Evolutionary conservation across 2,329 filamentous ascomycete species (phyloP), one percentile per base, ranked within the genome.

Genomic region (Aspergillus sp.): DNA sequence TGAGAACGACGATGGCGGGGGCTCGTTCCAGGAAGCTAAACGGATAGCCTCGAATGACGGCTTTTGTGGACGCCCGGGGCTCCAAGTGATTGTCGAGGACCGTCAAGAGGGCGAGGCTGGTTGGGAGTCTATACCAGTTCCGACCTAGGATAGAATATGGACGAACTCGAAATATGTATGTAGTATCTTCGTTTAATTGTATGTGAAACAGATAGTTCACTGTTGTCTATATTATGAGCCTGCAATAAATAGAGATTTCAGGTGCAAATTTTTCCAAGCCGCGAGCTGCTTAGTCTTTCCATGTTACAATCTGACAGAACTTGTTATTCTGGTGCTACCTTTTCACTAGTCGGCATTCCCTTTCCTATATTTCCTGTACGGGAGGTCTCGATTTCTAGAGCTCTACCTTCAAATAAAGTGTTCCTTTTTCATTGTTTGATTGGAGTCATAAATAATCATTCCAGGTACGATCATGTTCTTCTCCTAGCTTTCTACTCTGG

Each of bases 71-170:
- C 72, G 72, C 20, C 70, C 70, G 22, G 73, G 70, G 5, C 69
- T 80, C 22, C 75, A 79, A 57, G 73, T 80, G 5, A 75, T 80
- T 60, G 73, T 77, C 49, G 69, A 76, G 53, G 63, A 78, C 51
- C 75, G 76, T 15, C 61, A 71, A 58, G 67, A 74, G 51, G 77
- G 76, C 3, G 71, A 79, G 53, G 75, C 77, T 57, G 77, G 77
- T n/a, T 80, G 73, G 68, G 77, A 80, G 62, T 68, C 55, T n/a
- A 66, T 80, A 12, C 71, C 73, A 37, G 64, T 77, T n/a, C 76
- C 77, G 22, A 61, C 65, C 5, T 64, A 40, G 63, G 48, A 15
- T 24, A 13, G 22, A n/a, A 13, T 24, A n/a, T 30, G 34, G 20
- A 19, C 34, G 20, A 30, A n/a, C 17, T 12, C n/a, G 17, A n/a